Conservation (phyloP, 495 filamentous ascomycete genomes). For the Penicillium cinerascens region DNA sequence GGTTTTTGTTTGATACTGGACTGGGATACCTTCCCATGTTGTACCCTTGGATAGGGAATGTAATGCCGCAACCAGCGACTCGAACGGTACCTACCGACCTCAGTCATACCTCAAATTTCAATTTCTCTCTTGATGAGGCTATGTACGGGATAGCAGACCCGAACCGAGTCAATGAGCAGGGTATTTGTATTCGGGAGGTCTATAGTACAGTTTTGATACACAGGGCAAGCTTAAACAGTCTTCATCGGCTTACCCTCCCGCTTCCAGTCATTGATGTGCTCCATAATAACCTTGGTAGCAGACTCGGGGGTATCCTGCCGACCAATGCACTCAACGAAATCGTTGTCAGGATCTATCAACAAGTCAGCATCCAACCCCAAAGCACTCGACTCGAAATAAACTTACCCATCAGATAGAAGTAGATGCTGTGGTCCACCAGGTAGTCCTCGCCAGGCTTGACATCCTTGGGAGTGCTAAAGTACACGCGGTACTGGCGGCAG, state of each 20-base stretch:
- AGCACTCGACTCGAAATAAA: neutral
- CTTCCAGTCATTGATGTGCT: conserved; percentile 91
- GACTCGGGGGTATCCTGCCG: conserved; percentile 87
- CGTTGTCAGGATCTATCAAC: conserved; percentile 79
- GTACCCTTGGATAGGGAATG: neutral
- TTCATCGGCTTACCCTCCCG: conserved; percentile 47
- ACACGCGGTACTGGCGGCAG: conserved; percentile 93
- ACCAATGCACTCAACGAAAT: conserved; percentile 96
- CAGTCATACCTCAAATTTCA: too few relatives aligned
- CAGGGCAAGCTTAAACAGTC: conserved; percentile 26
- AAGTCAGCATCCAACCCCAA: conserved; percentile 4
- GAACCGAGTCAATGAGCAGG: conserved; percentile 22
- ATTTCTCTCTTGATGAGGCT: too few relatives aligned
- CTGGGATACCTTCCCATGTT: neutral
- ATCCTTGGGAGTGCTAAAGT: conserved; percentile 87
- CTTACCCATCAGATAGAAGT: conserved; percentile 96
- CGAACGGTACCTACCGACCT: too few relatives aligned
- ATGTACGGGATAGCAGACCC: neutral
- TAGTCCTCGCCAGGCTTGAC: conserved; percentile 94
- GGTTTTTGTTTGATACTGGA: neutral
- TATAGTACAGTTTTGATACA: conserved; percentile 32
- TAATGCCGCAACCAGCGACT: too few relatives aligned
- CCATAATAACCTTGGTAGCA: conserved; percentile 76
- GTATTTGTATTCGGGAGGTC: conserved; percentile 24
- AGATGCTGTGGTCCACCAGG: conserved; percentile 96